These are phyloP conservation scores for Cladosporium cucumerinum DNA, from an alignment of 2,329 filamentous ascomycete genomes.

Conservation along the genomic window DNA sequence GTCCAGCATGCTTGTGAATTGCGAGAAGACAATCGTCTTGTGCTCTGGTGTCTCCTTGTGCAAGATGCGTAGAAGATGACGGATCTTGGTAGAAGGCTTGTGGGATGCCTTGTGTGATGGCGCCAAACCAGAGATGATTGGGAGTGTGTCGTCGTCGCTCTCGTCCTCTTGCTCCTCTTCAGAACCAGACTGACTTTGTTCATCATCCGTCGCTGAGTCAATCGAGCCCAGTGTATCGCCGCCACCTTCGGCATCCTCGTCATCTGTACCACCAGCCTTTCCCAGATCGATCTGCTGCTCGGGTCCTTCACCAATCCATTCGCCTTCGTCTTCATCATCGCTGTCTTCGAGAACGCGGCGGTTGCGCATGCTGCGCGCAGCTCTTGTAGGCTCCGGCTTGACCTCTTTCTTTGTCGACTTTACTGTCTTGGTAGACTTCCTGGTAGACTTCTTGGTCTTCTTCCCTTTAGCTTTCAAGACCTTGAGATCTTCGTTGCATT, in stretches of 20 bases:
- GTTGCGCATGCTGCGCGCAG: constrained; percentile 44
- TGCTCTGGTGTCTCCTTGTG: constrained; percentile 73
- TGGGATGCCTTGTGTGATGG: constrained; percentile 40
- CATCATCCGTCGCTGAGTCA: constrained; percentile 59
- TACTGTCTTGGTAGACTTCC: constrained; percentile 22
- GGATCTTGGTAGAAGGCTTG: constrained; percentile 83
- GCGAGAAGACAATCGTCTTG: constrained; percentile 98
- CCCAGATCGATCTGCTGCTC: constrained; percentile 54
- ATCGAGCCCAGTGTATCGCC: constrained; percentile 74
- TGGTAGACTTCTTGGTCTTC: constrained; percentile 31
- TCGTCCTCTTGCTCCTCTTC: constrained; percentile 43
- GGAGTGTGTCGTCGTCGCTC: constrained; percentile 30
- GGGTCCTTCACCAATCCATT: constrained; percentile 73
- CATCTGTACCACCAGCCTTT: constrained; percentile 77
- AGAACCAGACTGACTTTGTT: constrained; percentile 47
- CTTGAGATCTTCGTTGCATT: constrained; percentile 73
- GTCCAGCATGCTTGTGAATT: constrained; percentile 98
- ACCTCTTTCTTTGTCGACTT: constrained; percentile 26
- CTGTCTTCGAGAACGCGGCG: constrained; percentile 62
- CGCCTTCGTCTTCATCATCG: constrained; percentile 59
- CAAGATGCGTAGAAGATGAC: constrained; percentile 76
- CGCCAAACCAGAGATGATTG: constrained; percentile 28
- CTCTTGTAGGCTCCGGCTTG: constrained; percentile 31
- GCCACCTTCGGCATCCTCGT: constrained; percentile 83
- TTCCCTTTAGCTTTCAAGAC: constrained; percentile 44